Evolutionary conservation across 345 rosid species (phyloP), one percentile per base, ranked within the genome.

Genomic region (Arabidopsis suecica): DNA sequence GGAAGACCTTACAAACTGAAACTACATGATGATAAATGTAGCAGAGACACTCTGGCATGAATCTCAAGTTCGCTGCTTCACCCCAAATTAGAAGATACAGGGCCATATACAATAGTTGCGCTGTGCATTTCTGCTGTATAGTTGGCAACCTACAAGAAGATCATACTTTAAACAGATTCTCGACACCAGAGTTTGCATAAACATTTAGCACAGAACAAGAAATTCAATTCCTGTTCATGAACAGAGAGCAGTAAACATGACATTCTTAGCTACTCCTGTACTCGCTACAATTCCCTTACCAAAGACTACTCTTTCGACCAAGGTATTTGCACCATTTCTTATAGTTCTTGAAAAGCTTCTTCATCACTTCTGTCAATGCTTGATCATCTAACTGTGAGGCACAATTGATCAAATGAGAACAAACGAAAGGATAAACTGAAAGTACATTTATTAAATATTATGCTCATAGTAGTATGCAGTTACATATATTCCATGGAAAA

Each of bases 41-140:
- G 86, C 98, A 96, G 70, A 96, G 88, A 82, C 99, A 96, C 83
- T 96, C 99, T 6, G 99, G 99, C 98, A 96, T 93, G 85, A 91
- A 96, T 85, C 98, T 87, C 83, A 93, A 83, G 83, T 96, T 96
- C 8, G 99, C 98, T 73, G 99, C 97, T 83, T 96, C 99, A 55
- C 99, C 99, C 99, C 99, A 96, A 62, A 96, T 96, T 69, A 96
- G 84, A 79, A 96, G 98, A 86, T 89, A 96, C 34, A 96, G 81
- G 71, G 91, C 97, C 98, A 96, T 93, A 81, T 96, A 96, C 14
- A 96, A 77, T 77, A 96, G 82, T 93, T 96, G 25, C 99, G 89
- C 70, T 96, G 99, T 96, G 99, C 86, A 96, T 93, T 80, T 96
- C 99, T 96, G 99, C 61, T 96, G 99, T 79, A 93, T 96, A 44